Evolutionary conservation across 768 basidiomycete species (phyloP).

Genomic region (Macrolepiota fuliginosa): DNA sequence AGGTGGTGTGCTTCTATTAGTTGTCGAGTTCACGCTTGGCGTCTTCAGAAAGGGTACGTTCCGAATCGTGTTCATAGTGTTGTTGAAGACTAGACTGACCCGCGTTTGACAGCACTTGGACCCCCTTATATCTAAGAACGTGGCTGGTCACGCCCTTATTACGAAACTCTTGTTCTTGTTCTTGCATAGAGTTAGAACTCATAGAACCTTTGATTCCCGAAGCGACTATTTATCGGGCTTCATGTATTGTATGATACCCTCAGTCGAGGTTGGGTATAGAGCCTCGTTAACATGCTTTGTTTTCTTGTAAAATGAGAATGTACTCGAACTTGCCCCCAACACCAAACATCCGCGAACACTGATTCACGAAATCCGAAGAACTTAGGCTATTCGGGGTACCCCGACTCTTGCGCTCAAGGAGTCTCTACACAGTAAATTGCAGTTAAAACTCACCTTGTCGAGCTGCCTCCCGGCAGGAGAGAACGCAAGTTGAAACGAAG

Average conservation of each 20-base stretch:
- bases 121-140: constrained; percentile 47
- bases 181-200: constrained; percentile 5
- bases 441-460: too few relatives aligned
- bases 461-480: too few relatives aligned
- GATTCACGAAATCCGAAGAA: too few relatives aligned
- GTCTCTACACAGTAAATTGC: too few relatives aligned
- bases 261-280: not conserved
- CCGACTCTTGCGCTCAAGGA: too few relatives aligned
- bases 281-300: not conserved
- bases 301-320: not conserved
- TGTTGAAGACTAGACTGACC: not conserved
- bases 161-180: not conserved
- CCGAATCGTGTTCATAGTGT: not conserved
- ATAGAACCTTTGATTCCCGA: not conserved
- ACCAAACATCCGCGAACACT: too few relatives aligned
- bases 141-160: not conserved
- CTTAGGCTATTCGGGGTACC: too few relatives aligned
- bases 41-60: constrained; percentile 70
- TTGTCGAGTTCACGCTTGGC: constrained; percentile 84
- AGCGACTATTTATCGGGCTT: not conserved
- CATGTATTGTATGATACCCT: not conserved
- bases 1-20: constrained; percentile 89
- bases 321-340: too few relatives aligned
- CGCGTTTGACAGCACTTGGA: constrained; percentile 38
- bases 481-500: too few relatives aligned